Evolutionary conservation across 768 basidiomycete species (phyloP), one percentile per base, ranked within the genome.

Genomic region (Lanmaoa pseudosensibilis): DNA sequence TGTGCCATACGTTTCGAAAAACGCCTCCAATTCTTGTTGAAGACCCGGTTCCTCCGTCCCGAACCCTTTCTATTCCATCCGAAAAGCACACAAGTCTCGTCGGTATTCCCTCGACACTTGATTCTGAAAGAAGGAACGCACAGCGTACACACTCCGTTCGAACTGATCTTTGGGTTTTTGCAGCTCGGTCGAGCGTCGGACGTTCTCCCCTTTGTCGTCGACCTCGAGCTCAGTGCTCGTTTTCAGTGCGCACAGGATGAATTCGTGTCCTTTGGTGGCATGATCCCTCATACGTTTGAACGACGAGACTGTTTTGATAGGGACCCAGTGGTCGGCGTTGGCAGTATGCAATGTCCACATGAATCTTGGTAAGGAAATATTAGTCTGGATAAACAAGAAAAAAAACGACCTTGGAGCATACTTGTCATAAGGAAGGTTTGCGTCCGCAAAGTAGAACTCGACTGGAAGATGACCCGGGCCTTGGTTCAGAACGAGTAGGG

Each of bases 261-360:
- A 93, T 19, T 83, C 81, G 18, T 80, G 56, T 7, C 92, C 92
- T 32, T 78, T 71, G 27, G 73, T 69, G 4, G 78, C 48, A 67
- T 82, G 90, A 30, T 90, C 88, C 39, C 83, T 79, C 95, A 98
- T 98, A 58, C 94, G 90, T 73, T 95, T 95, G 85, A 98, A 98
- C 8, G 92, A 94, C 7, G 89, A 81, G 54, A 98, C 84, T 3
- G 88, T 92, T 52, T 86, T 76, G 68, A 98, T 81, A 2, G 94
- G 86, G 6, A 98, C 83, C 94, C 94, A 98, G 65, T 97, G 92
- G 40, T 91, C 87, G 2, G 82, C 77, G 60, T 86, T 87, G 59
- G 88, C 86, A 25, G 85, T 83, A 70, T 96, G 86, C 46, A 95
- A 75, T 4, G 89, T 85, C 93, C 94, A 98, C 90, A 97, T 93